phyloP scores from a whole-genome alignment of 768 basidiomycete genomes.

The Termitomyces bulborhizus region DNA sequence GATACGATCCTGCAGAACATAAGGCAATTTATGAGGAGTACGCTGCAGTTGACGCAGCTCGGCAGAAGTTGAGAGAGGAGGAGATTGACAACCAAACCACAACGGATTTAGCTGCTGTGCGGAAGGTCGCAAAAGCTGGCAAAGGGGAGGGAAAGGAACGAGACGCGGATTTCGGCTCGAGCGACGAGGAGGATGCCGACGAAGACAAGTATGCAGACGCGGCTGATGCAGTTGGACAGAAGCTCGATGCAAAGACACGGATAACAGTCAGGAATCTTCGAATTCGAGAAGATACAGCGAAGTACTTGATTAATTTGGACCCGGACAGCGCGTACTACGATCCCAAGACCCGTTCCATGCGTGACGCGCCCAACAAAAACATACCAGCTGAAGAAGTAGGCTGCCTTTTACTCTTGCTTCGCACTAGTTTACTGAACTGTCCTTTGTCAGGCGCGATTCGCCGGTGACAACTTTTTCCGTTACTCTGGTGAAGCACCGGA shows the following conservation, averaged over 20 bases:
- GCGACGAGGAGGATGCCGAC: slow-evolving; percentile 92
- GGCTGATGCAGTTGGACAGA: slow-evolving; percentile 96
- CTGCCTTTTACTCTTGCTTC: slow-evolving; percentile 5
- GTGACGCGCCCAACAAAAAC: slow-evolving; percentile 83
- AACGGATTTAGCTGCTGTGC: slow-evolving; percentile 83
- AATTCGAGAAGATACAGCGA: slow-evolving; percentile 98
- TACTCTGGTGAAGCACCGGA: slow-evolving; percentile 90
- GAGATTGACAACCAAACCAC: slow-evolving; percentile 97
- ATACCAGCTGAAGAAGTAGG: slow-evolving; percentile 84
- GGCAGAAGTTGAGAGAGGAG: slow-evolving; percentile 89
- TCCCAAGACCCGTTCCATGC: slow-evolving; percentile 99
- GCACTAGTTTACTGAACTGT: slow-evolving; percentile 1
- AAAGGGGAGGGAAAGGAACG: slow-evolving; percentile 62
- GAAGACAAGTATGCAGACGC: slow-evolving; percentile 98
- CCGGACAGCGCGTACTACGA: slow-evolving; percentile 97
- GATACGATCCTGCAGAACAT: slow-evolving; percentile 89
- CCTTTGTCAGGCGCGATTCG: slow-evolving; percentile 66
- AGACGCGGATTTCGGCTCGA: slow-evolving; percentile 94
- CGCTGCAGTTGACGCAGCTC: slow-evolving; percentile 82
- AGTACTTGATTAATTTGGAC: slow-evolving; percentile 96
- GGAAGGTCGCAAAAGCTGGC: slow-evolving; percentile 92
- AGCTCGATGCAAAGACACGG: slow-evolving; percentile 95
- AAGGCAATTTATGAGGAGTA: slow-evolving; percentile 90
- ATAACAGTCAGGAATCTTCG: slow-evolving; percentile 97
- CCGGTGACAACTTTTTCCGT: slow-evolving; percentile 95